Base-by-base conservation (phyloP, 176 grass and related monocot species). In the Pharus latifolius region DNA sequence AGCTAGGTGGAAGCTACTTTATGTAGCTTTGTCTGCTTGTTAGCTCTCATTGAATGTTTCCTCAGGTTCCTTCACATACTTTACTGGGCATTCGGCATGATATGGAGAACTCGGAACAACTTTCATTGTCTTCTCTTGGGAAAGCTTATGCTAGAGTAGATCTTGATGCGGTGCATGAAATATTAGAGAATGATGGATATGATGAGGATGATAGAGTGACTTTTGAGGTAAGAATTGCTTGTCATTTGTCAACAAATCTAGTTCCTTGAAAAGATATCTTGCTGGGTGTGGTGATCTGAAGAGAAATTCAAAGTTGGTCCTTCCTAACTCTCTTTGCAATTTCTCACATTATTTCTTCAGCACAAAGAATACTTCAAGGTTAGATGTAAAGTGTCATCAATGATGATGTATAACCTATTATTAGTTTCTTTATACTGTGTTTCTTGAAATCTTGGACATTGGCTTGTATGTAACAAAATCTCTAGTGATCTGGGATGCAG, bases 81-180 rank as follows among this genome's bases (percentile, higher is more conserved):
- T 79, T 96, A 34, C 78, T 92, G 49, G 83, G 88, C 17, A 82
- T 96, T 58, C 74, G 66, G 42, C 57, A 59, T 18, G 63, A 80
- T 48, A 47, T 43, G 27, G 69, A 51, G 65, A 77, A 17, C 2
- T 18, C 80, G 11, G 77, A 78, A 22, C 82, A 64, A 69, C 23
- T 66, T 42, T 67, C 32, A 9, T 66, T 84, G 54, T 92, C 92
- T 37, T 65, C 83, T 70, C 35, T 56, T 29, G 92, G 73, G 58
- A 84, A 84, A 87, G 85, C 83, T 72, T 92, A 79, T 76, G 73
- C 88, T 18, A 79, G 45, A 69, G 72, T 72, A 49, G 83, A 96
- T 50, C 70, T 89, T 34, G 62, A 69, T 35, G 64, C 34, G 48
- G 87, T 92, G 20, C 77, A 92, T 77, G 88, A 79, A 27, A 82